These are phyloP conservation scores for Alternaria longipes DNA, from an alignment of 2,329 filamentous ascomycete genomes.

Conservation along the genomic window DNA sequence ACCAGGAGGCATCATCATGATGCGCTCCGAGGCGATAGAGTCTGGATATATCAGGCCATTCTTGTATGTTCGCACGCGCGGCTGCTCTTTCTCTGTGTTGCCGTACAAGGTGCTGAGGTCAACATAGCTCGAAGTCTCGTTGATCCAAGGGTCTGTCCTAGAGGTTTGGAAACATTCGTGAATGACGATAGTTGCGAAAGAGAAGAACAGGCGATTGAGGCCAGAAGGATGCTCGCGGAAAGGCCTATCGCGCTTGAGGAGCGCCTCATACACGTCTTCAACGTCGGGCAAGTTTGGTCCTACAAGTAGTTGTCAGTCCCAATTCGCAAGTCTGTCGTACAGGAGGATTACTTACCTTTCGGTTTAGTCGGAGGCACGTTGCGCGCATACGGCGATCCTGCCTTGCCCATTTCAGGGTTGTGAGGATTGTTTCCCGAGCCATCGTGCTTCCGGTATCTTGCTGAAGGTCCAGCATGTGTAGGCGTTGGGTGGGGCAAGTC, in stretches of 20 bases:
- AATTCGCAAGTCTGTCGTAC: not conserved
- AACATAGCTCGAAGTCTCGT: slow-evolving; percentile 75
- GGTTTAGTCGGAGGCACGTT: slow-evolving; percentile 65
- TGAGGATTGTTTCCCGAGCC: slow-evolving; percentile 60
- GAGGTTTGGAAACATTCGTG: slow-evolving; percentile 71
- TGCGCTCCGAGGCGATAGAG: slow-evolving; percentile 71
- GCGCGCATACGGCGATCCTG: slow-evolving; percentile 63
- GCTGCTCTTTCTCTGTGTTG: slow-evolving; percentile 71
- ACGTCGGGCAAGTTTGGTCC: slow-evolving; percentile 65
- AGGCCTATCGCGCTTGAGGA: slow-evolving; percentile 67
- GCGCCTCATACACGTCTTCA: slow-evolving; percentile 69
- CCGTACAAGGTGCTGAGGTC: slow-evolving; percentile 76
- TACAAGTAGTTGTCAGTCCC: slow-evolving; percentile 16
- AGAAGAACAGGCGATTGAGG: slow-evolving; percentile 76
- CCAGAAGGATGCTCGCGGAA: slow-evolving; percentile 73
- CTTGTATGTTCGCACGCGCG: slow-evolving; percentile 70
- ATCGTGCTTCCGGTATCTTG: slow-evolving; percentile 54
- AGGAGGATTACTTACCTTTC: slow-evolving; percentile 49
- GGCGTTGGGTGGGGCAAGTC: slow-evolving; percentile 63
- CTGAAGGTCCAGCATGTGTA: slow-evolving; percentile 57
- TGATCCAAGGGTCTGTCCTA: slow-evolving; percentile 68
- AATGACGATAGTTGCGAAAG: slow-evolving; percentile 72
- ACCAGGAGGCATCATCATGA: slow-evolving; percentile 73
- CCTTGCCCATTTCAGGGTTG: slow-evolving; percentile 63
- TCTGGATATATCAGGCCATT: slow-evolving; percentile 74